Evolutionary conservation across 1,139 yeast genomes (phyloP).

Genomic region (Scheffersomyces stambukii): DNA sequence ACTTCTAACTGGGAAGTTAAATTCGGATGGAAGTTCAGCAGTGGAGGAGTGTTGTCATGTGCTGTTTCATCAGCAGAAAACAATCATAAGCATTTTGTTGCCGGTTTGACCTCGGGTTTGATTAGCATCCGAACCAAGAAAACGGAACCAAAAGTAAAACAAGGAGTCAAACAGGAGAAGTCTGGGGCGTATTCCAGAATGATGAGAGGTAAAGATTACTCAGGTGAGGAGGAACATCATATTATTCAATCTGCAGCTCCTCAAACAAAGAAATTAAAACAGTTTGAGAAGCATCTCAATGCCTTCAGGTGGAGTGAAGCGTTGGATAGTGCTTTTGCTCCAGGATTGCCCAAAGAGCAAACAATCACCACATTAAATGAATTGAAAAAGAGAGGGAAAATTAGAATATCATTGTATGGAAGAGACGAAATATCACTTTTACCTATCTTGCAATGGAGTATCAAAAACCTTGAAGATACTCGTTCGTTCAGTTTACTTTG

Average conservation of each 20-base stretch:
- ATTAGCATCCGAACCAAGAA: slow-evolving; percentile 85
- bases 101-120: slow-evolving; percentile 90
- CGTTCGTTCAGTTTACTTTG: slow-evolving; percentile 71
- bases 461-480: slow-evolving; percentile 71
- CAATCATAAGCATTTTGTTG: slow-evolving; percentile 77
- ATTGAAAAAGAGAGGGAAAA: slow-evolving; percentile 82
- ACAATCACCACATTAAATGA: slow-evolving; percentile 81
- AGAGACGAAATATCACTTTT: slow-evolving; percentile 84
- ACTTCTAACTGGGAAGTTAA: slow-evolving; percentile 80
- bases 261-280: slow-evolving; percentile 60
- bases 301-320: slow-evolving; percentile 93
- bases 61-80: slow-evolving; percentile 76
- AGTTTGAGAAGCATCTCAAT: slow-evolving; percentile 78
- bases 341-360: slow-evolving; percentile 74
- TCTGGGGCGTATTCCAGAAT: slow-evolving; percentile 63
- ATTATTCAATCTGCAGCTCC: slow-evolving; percentile 55
- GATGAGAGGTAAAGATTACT: slow-evolving; percentile 88
- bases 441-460: slow-evolving; percentile 82
- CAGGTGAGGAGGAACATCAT: slow-evolving; percentile 82
- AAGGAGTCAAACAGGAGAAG: slow-evolving; percentile 45
- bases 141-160: slow-evolving; percentile 55
- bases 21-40: slow-evolving; percentile 95
- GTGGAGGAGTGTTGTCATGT: slow-evolving; percentile 80
- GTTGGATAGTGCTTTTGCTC: slow-evolving; percentile 74
- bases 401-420: slow-evolving; percentile 69